Percentiles rank a stretch among this genome's conserved stretches.
These are phyloP conservation scores for Colletotrichum neosansevieriae DNA, from an alignment of 2,329 filamentous ascomycete genomes.

Conservation along the genomic window DNA sequence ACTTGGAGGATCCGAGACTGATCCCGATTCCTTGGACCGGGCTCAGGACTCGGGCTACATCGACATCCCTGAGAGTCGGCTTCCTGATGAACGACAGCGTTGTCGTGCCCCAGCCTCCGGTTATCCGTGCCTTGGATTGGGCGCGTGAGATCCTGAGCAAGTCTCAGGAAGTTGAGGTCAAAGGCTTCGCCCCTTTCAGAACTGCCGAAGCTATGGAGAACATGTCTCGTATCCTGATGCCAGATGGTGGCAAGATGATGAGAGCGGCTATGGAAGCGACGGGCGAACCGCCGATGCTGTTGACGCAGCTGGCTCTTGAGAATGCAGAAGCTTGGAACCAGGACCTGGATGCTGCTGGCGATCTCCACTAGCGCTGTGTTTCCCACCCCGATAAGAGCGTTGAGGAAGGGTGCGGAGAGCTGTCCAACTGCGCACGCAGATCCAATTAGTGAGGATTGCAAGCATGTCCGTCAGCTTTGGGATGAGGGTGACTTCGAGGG, in stretches of 20 bases:
- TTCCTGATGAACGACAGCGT: conserved; percentile 55
- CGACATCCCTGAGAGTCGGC: conserved; percentile 53
- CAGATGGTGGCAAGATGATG: conserved; percentile 53
- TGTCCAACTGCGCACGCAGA: conserved; percentile 41
- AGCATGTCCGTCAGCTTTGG: conserved; percentile 49
- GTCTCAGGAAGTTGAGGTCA: conserved; percentile 45
- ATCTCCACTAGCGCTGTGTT: conserved; percentile 49
- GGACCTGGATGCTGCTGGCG: conserved; percentile 32
- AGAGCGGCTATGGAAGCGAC: conserved; percentile 49
- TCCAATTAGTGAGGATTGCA: conserved; percentile 48
- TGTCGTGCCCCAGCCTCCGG: conserved; percentile 54
- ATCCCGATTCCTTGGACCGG: conserved; percentile 49
- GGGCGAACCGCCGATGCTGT: conserved; percentile 58
- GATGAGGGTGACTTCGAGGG: conserved; percentile 48
- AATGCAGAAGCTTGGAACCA: conserved; percentile 45
- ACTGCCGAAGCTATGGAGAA: conserved; percentile 46
- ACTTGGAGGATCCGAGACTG: conserved; percentile 46
- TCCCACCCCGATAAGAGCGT: conserved; percentile 49
- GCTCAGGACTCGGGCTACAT: conserved; percentile 23
- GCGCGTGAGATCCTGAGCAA: conserved; percentile 41
- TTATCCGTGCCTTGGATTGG: conserved; percentile 52
- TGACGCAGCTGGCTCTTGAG: conserved; percentile 56
- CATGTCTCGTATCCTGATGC: conserved; percentile 59
- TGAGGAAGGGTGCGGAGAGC: conserved; percentile 44
- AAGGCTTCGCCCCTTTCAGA: conserved; percentile 50